Evolutionary conservation across 116 monocot genomes (phyloP).

Genomic region (Iris pallida): DNA sequence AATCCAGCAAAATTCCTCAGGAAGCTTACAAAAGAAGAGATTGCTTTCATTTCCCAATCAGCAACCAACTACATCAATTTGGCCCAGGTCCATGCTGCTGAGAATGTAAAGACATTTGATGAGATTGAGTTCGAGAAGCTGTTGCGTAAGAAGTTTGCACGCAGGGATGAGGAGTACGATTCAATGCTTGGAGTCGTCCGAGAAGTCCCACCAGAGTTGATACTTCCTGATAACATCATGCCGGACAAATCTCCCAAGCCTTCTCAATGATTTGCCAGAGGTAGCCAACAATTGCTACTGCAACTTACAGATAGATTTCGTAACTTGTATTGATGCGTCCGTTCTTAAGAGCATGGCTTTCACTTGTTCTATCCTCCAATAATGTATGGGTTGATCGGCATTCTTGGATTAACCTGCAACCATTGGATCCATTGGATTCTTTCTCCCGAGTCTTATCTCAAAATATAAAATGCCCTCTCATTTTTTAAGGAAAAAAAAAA

Average conservation of each 20-base stretch:
- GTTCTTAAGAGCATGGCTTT: too few relatives aligned
- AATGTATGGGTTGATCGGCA: too few relatives aligned
- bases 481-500: too few relatives aligned
- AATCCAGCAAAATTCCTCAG: conserved; percentile 81
- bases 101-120: conserved; percentile 79
- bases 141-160: conserved; percentile 71
- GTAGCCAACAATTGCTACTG: not conserved
- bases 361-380: too few relatives aligned
- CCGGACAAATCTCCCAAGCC: conserved; percentile 37
- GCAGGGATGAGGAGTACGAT: conserved; percentile 68
- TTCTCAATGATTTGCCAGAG: conserved; percentile 14
- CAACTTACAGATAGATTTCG: too few relatives aligned
- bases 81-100: conserved; percentile 70
- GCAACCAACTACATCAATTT: conserved; percentile 70
- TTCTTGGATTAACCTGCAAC: too few relatives aligned
- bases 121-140: conserved; percentile 83
- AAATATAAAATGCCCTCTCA: too few relatives aligned
- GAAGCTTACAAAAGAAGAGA: conserved; percentile 72
- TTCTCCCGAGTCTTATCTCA: too few relatives aligned
- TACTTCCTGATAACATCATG: conserved; percentile 53
- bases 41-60: conserved; percentile 66
- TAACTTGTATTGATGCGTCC: too few relatives aligned
- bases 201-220: conserved; percentile 62
- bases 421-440: too few relatives aligned
- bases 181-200: conserved; percentile 70